These are phyloP conservation scores for Rhizophora apiculata DNA, from an alignment of 345 rosid genomes.

Conservation along the genomic window DNA sequence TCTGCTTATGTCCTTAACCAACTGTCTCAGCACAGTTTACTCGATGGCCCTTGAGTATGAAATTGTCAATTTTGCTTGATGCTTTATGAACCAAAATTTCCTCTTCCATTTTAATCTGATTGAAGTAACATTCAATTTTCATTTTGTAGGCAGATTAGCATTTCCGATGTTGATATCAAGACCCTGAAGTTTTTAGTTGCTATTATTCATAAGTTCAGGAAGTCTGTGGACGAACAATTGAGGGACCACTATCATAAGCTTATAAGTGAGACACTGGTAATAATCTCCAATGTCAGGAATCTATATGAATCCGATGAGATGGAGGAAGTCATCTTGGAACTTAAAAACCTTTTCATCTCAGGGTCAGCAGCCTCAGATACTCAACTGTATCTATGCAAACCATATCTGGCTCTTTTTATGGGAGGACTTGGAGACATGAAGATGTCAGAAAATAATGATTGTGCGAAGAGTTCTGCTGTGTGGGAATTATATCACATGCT, in stretches of 20 bases:
- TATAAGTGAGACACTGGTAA: slow-evolving; percentile 47
- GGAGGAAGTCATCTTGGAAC: slow-evolving; percentile 59
- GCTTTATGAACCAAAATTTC: not conserved
- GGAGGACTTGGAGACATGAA: slow-evolving; percentile 60
- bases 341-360: slow-evolving; percentile 56
- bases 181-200: slow-evolving; percentile 55
- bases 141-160: slow-evolving; percentile 51
- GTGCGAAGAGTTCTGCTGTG: slow-evolving; percentile 57
- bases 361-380: slow-evolving; percentile 37
- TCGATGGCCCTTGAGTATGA: not conserved
- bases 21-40: not conserved
- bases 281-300: slow-evolving; percentile 50
- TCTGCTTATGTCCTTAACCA: no score
- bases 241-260: slow-evolving; percentile 39
- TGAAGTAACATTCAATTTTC: not conserved
- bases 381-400: slow-evolving; percentile 46
- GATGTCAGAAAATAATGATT: slow-evolving; percentile 58
- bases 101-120: not conserved
- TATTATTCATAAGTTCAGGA: slow-evolving; percentile 37
- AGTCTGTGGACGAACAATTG: slow-evolving; percentile 30
- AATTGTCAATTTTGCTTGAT: not conserved
- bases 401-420: slow-evolving; percentile 64
- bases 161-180: slow-evolving; percentile 54
- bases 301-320: slow-evolving; percentile 56
- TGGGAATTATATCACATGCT: slow-evolving; percentile 82